Evolutionary conservation across 345 rosid genomes (phyloP).

Genomic region (Microthlaspi erraticum): DNA sequence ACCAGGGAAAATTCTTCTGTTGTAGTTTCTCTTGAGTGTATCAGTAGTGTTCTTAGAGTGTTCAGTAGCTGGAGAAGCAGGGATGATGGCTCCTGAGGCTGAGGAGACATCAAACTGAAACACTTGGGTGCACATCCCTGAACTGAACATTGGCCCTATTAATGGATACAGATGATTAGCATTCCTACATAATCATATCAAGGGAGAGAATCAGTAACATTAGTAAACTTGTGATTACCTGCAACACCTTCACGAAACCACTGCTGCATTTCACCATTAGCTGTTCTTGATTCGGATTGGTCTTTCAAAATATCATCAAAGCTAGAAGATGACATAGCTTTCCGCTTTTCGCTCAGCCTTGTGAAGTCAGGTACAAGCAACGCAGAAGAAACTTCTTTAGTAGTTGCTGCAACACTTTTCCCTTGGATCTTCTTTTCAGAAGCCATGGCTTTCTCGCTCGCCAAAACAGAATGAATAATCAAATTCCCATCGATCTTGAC

Average conservation of each 20-base stretch:
- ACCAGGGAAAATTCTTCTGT: slow-evolving; percentile 70
- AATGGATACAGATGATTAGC: slow-evolving; percentile 6
- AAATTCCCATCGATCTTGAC: slow-evolving; percentile 94
- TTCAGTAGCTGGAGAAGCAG: slow-evolving; percentile 62
- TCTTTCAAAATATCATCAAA: slow-evolving; percentile 61
- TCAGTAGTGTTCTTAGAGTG: slow-evolving; percentile 41
- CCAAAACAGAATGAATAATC: slow-evolving; percentile 83
- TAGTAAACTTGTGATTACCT: slow-evolving; percentile 52
- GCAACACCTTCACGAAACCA: slow-evolving; percentile 96
- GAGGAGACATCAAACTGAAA: slow-evolving; percentile 74
- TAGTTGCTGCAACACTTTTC: slow-evolving; percentile 54
- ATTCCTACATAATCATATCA: slow-evolving; percentile 4
- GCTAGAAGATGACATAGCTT: slow-evolving; percentile 63
- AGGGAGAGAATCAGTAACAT: background rate
- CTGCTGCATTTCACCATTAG: slow-evolving; percentile 77
- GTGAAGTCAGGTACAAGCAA: slow-evolving; percentile 23
- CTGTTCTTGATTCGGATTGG: slow-evolving; percentile 55
- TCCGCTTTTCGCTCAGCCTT: slow-evolving; percentile 52
- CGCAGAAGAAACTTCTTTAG: slow-evolving; percentile 47
- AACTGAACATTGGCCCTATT: slow-evolving; percentile 83
- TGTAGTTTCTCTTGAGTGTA: slow-evolving; percentile 54
- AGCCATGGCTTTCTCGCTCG: slow-evolving; percentile 72
- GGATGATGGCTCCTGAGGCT: slow-evolving; percentile 63
- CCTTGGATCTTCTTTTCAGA: slow-evolving; percentile 45
- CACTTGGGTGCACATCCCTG: slow-evolving; percentile 86